Evolutionary conservation across 208 protist species (phyloP).

Genomic region (Leishmania turanica): DNA sequence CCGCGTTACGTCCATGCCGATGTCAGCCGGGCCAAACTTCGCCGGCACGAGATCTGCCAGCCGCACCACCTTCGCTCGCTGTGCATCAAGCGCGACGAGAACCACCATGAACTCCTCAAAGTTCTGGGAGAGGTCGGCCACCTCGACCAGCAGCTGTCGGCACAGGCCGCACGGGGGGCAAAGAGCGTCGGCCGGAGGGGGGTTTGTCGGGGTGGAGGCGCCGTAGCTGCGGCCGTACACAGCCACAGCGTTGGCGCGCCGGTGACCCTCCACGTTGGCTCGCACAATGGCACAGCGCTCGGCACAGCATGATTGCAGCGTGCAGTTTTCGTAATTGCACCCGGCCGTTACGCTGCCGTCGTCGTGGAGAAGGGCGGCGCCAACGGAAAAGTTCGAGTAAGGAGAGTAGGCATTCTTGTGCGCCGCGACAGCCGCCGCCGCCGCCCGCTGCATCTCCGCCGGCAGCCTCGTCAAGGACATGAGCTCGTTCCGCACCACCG

Average conservation of each 20-base stretch:
- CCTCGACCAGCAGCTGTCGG: slow-evolving; percentile 81
- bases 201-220: slow-evolving; percentile 11
- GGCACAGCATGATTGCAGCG: slow-evolving; percentile 75
- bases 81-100: slow-evolving; percentile 52
- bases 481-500: slow-evolving; percentile 38
- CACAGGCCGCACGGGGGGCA: slow-evolving; percentile 86
- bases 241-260: slow-evolving; percentile 72
- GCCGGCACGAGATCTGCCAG: slow-evolving; percentile 65
- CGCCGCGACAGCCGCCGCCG: slow-evolving; percentile 53
- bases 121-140: slow-evolving; percentile 76
- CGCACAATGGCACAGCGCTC: slow-evolving; percentile 87
- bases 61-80: slow-evolving; percentile 53
- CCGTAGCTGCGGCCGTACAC: slow-evolving; percentile 59
- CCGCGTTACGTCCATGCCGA: slow-evolving; percentile 64
- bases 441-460: slow-evolving; percentile 41
- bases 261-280: slow-evolving; percentile 69
- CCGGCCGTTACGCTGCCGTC: slow-evolving; percentile 65
- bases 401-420: slow-evolving; percentile 63
- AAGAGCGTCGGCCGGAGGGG: slow-evolving; percentile 34
- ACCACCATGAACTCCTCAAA: slow-evolving; percentile 72
- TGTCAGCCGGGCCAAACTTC: slow-evolving; percentile 77
- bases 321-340: slow-evolving; percentile 91
- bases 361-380: slow-evolving; percentile 74
- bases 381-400: slow-evolving; percentile 84
- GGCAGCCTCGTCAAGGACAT: slow-evolving; percentile 43